A percentile compares a stretch with the other conserved stretches of the same genome.
Conservation (phyloP, 192 early-diverging fungal species). For the Coemansia sp. region DNA sequence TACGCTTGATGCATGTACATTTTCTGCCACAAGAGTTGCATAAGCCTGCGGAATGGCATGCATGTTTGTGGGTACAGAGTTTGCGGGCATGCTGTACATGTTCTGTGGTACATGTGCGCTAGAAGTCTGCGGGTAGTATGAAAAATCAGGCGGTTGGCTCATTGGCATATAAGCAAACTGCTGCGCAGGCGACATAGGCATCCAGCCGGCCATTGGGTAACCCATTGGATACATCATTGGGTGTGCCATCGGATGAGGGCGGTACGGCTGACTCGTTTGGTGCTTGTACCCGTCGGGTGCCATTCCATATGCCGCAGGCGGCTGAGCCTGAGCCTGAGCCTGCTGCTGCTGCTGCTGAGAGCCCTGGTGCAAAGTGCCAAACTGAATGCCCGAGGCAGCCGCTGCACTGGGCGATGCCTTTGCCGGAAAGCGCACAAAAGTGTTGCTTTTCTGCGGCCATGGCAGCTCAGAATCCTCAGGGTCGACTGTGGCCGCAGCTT, state of each 20-base stretch:
- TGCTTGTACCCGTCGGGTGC: neutral
- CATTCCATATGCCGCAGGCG: neutral
- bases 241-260: slow-evolving; percentile 13
- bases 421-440: neutral
- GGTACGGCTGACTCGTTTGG: neutral
- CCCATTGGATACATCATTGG: slow-evolving; percentile 37
- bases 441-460: neutral
- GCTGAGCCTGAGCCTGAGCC: neutral
- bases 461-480: neutral
- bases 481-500: neutral
- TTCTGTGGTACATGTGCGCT: neutral
- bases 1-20: neutral
- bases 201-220: slow-evolving; percentile 34
- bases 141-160: neutral
- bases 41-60: neutral
- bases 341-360: neutral
- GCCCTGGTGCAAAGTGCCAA: neutral
- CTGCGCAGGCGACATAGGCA: slow-evolving; percentile 22
- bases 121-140: neutral
- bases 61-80: neutral
- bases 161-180: slow-evolving; percentile 7
- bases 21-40: neutral
- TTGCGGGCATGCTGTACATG: neutral
- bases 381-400: neutral
- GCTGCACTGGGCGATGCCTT: neutral